Percentiles rank a stretch among this genome's conserved stretches.
phyloP scores from a whole-genome alignment of 352 stramenopile species.

The Phytopythium oedochilum region DNA sequence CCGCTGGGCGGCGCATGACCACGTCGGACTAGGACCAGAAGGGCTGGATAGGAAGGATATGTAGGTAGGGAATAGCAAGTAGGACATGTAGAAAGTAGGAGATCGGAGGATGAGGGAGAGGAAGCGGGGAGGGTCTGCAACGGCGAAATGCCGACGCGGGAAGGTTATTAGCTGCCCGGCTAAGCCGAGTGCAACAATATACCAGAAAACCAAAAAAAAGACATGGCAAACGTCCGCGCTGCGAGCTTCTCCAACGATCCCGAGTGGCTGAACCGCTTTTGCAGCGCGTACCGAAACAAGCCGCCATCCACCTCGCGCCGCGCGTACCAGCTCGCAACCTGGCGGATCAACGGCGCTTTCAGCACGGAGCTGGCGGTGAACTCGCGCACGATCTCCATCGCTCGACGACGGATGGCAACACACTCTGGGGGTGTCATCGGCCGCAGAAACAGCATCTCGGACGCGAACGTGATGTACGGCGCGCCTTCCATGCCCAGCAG shows the following conservation, averaged over 20 bases:
- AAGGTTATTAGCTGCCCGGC: too few species aligned
- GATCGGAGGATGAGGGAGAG: too few species aligned
- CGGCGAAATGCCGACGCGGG: too few species aligned
- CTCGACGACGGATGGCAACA: not conserved
- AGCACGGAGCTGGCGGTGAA: not conserved
- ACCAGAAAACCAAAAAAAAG: too few species aligned
- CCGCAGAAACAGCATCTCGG: not conserved
- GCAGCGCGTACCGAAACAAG: not conserved
- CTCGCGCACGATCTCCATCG: not conserved
- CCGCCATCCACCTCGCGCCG: not conserved
- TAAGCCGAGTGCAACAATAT: too few species aligned
- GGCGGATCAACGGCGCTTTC: not conserved
- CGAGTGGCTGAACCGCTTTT: constrained; percentile 1
- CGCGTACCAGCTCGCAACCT: constrained; percentile 4
- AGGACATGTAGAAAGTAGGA: too few species aligned
- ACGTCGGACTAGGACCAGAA: too few species aligned
- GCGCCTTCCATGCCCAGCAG: too few species aligned
- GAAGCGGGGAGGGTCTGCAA: too few species aligned
- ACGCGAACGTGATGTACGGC: not conserved
- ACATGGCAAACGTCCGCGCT: not conserved
- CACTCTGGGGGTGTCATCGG: constrained; percentile 2
- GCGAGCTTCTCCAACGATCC: not conserved
- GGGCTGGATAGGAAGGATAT: too few species aligned
- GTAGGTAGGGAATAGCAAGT: too few species aligned
- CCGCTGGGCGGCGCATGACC: too few species aligned